Conservation (phyloP, 169 alveolate species). For the Eimeria maxima region DNA sequence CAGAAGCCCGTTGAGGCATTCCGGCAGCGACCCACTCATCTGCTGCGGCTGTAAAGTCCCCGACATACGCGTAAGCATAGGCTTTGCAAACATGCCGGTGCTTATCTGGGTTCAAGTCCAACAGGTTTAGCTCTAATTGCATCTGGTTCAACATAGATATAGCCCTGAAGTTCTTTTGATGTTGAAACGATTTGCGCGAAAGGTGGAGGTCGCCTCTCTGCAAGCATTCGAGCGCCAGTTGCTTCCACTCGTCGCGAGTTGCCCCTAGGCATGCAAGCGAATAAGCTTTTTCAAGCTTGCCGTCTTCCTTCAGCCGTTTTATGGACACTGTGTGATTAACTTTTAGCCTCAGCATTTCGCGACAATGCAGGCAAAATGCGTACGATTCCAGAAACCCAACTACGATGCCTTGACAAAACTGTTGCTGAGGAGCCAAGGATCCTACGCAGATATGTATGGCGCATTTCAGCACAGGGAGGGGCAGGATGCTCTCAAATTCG, state of each 20-base stretch:
- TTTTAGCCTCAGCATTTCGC: slow-evolving; percentile 93
- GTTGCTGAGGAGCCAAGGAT: slow-evolving; percentile 92
- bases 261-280: slow-evolving; percentile 95
- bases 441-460: slow-evolving; percentile 81
- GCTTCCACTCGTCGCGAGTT: slow-evolving; percentile 93
- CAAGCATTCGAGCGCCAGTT: slow-evolving; percentile 93
- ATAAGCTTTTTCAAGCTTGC: slow-evolving; percentile 92
- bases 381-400: slow-evolving; percentile 97
- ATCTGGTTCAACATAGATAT: slow-evolving; percentile 41
- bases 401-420: slow-evolving; percentile 93
- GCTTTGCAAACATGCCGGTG: slow-evolving; percentile 67
- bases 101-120: background rate
- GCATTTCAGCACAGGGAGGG: background rate
- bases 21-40: slow-evolving; percentile 84
- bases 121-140: background rate
- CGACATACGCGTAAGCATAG: slow-evolving; percentile 56
- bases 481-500: background rate
- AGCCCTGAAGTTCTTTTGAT: slow-evolving; percentile 56
- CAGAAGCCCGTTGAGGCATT: slow-evolving; percentile 83
- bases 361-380: slow-evolving; percentile 91
- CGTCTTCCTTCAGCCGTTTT: slow-evolving; percentile 91
- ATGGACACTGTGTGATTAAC: slow-evolving; percentile 94
- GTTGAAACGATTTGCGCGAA: slow-evolving; percentile 91
- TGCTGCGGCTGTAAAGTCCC: slow-evolving; percentile 88
- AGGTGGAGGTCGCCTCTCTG: slow-evolving; percentile 89